Evolutionary conservation across 2,329 filamentous ascomycete species (phyloP).

Genomic region (Fusarium sp.): DNA sequence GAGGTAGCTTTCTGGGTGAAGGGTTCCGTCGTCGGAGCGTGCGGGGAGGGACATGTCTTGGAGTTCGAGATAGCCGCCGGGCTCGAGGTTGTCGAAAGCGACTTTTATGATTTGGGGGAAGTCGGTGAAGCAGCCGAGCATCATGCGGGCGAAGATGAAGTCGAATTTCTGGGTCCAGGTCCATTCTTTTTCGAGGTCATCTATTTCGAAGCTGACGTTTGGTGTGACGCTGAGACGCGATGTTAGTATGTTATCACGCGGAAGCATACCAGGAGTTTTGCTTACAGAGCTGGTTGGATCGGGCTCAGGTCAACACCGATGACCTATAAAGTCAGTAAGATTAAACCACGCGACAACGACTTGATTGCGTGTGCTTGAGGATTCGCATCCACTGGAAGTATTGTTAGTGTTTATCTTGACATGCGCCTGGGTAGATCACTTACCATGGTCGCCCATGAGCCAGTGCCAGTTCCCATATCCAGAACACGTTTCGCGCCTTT

Average conservation of each 20-base stretch:
- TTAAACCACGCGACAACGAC: no score
- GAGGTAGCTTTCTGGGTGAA: constrained; percentile 11
- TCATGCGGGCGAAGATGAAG: constrained; percentile 22
- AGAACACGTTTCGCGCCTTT: not conserved
- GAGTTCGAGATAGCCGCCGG: constrained; percentile 25
- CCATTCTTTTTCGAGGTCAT: constrained; percentile 32
- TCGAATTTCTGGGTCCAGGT: constrained; percentile 13
- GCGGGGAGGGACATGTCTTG: constrained; percentile 24
- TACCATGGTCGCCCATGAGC: no score
- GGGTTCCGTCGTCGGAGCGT: constrained; percentile 11
- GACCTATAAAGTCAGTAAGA: constrained; percentile 10
- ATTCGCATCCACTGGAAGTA: no score
- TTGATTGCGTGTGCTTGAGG: not conserved
- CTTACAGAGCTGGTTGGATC: constrained; percentile 27
- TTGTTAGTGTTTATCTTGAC: no score
- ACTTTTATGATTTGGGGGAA: not conserved
- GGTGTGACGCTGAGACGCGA: constrained; percentile 2
- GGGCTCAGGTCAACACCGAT: constrained; percentile 29
- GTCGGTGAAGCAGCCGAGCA: not conserved
- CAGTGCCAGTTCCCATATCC: not conserved
- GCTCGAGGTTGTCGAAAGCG: constrained; percentile 12
- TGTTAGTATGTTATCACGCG: no score
- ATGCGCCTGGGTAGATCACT: no score
- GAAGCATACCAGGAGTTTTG: no score
- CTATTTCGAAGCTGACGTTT: constrained; percentile 15